Base-by-base conservation (phyloP, 805 yeast species). In the Saccharomycopsis microspora region DNA sequence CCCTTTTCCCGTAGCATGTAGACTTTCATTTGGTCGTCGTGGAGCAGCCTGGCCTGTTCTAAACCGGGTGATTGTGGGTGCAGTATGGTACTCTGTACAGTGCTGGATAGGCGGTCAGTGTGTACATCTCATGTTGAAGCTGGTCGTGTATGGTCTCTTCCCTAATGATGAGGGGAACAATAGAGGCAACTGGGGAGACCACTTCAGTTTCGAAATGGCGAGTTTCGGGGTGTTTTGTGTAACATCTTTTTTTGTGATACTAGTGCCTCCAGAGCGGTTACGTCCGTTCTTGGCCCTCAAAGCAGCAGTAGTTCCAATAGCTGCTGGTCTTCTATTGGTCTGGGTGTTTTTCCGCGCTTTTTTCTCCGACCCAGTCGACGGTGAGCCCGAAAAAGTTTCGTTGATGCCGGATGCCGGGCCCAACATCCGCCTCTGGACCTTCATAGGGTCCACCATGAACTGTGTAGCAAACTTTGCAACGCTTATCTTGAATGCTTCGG, bases 1-100 rank as follows among this genome's bases (percentile, higher is more conserved):
- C 48, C 74, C 93, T 0, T 87, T 86, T 70, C 95, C 96, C 1
- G 86, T 87, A 10, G 73, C 83, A 5, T 75, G 80, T 36, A 71
- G 96, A 53, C 74, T 89, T 0, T 76, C 93, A 1, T 88, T 88
- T 64, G 97, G 97, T 50, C 74, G 84, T 6, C 83, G 77, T 68
- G 93, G 93, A 45, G 80, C 88, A 0, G 66, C 82, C 49, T 87
- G 93, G 96, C 95, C 95, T 4, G 79, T 88, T 41, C 58, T 86
- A 43, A 87, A 87, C 64, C 76, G 97, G 65, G 90, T 85, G 33
- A 87, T 84, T 7, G 82, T 88, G 84, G 82, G 86, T 32, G 72
- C 77, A 54, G 78, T 88, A 42, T 88, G 96, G 96, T 86, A 82
- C 58, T 79, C 93, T 29, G 90, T 85, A 32, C 95, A 87, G 59